Percentiles rank a stretch among this genome's conserved stretches.
phyloP scores from a whole-genome alignment of 1,284 basidiomycete genomes.

The Moesziomyces sp. region DNA sequence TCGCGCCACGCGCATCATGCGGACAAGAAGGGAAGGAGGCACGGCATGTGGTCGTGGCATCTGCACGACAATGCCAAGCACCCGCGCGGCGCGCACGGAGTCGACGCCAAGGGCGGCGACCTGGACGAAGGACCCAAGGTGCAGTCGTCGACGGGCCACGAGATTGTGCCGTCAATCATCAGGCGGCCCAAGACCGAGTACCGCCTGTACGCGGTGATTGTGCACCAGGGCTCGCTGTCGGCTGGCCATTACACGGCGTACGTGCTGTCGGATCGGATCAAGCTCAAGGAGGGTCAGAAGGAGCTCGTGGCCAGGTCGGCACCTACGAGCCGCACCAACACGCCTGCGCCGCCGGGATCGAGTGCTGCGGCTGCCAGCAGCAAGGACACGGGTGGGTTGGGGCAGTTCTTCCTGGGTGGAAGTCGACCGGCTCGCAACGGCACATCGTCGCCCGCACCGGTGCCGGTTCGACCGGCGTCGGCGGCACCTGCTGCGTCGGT shows the following conservation, averaged over 20 bases:
- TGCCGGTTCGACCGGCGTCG: conserved; percentile 33
- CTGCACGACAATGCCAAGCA: conserved; percentile 14
- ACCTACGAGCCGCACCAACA: conserved; percentile 35
- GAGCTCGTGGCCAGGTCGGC: conserved; percentile 46
- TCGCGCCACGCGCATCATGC: conserved; percentile 7
- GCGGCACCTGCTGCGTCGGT: conserved; percentile 25
- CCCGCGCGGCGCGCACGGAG: conserved; percentile 1
- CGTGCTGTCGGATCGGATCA: conserved; percentile 54
- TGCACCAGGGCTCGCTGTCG: conserved; percentile 72
- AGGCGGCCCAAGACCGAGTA: conserved; percentile 55
- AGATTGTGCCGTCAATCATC: conserved; percentile 39
- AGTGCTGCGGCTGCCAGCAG: neutral
- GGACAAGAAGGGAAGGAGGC: conserved; percentile 27
- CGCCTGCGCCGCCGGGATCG: conserved; percentile 24
- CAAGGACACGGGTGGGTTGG: conserved; percentile 9
- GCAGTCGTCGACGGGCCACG: conserved; percentile 17
- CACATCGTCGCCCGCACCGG: conserved; percentile 26
- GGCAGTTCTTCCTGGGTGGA: conserved; percentile 31
- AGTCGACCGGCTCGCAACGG: conserved; percentile 11
- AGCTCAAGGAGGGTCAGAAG: conserved; percentile 31
- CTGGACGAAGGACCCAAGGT: conserved; percentile 41
- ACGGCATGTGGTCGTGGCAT: conserved; percentile 48
- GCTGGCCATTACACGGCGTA: conserved; percentile 63
- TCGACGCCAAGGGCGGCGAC: conserved; percentile 18
- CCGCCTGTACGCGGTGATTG: conserved; percentile 77